These are phyloP conservation scores for Plasmodium gonderi DNA, from an alignment of 169 alveolate genomes.

Conservation along the genomic window DNA sequence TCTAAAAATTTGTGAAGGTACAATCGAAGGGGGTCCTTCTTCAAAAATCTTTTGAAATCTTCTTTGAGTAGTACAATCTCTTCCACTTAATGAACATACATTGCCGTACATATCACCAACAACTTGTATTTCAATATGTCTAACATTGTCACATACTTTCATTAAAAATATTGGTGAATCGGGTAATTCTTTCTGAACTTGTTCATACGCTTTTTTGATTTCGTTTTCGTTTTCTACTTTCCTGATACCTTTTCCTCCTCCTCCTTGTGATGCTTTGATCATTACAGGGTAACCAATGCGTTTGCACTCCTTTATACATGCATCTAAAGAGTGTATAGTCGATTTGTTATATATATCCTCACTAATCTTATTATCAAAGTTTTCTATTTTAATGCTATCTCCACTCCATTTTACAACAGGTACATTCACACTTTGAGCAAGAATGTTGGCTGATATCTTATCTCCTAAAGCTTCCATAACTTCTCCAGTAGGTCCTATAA, in stretches of 20 bases:
- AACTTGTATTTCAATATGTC: constrained; percentile 92
- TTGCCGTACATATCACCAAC: constrained; percentile 92
- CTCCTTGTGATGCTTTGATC: constrained; percentile 97
- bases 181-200: constrained; percentile 81
- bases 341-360: constrained; percentile 64
- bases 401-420: constrained; percentile 94
- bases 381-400: constrained; percentile 77
- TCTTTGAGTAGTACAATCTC: constrained; percentile 95
- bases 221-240: constrained; percentile 80
- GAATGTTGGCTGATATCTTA: constrained; percentile 92
- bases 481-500: constrained; percentile 92
- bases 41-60: constrained; percentile 94
- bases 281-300: constrained; percentile 95
- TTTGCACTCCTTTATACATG: constrained; percentile 86
- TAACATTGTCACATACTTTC: constrained; percentile 85
- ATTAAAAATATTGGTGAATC: constrained; percentile 86
- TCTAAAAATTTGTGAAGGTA: constrained; percentile 84
- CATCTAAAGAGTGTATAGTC: constrained; percentile 83
- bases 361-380: constrained; percentile 35
- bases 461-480: constrained; percentile 95
- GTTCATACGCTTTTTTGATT: constrained; percentile 80
- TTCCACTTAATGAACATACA: constrained; percentile 90
- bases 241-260: constrained; percentile 97
- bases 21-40: constrained; percentile 92
- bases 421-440: constrained; percentile 94